Evolutionary conservation across 2,329 filamentous ascomycete genomes (phyloP), one percentile per base, ranked within the genome.

Genomic region (Botrytis galanthina): DNA sequence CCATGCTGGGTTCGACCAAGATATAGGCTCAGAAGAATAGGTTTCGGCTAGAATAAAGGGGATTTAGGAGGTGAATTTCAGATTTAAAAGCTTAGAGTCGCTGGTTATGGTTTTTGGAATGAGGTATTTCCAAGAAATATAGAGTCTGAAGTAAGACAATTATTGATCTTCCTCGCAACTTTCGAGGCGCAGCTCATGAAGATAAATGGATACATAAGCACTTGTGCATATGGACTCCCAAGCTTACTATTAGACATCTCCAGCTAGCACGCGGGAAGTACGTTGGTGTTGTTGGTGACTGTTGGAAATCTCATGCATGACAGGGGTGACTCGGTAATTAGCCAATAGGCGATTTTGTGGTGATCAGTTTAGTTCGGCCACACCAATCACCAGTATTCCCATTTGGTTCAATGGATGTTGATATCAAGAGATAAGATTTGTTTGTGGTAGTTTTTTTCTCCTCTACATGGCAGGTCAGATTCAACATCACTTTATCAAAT

Each of bases 41-140:
- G 18, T 14, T 3, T n/a, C 10, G 9, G 9, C 14, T 42, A 0
- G 14, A 8, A 42, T 10, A 29, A 2, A 63, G 4, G 8, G 1
- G 26, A 12, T 32, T 0, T 29, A 3, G 3, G 18, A 26, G 14
- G 37, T 6, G 6, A 16, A 3, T n/a, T 3, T 39, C 6, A 16
- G 4, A 7, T 16, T n/a, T 16, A 7, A 29, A 39, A 61, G 20
- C 12, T 42, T 29, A 20, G 26, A 12, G 37, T 3, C 4, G 7
- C 26, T 62, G 22, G 12, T 42, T 20, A 29, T 20, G 26, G 26
- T 29, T n/a, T n/a, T 14, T 14, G 32, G 37, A 18, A 61, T 16
- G 35, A 39, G 32, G 12, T 8, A 39, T 35, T 3, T 39, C 20
- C 12, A 26, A 10, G 8, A 2, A 8, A 39, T 61, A n/a, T 16